Evolutionary conservation across 2,329 filamentous ascomycete species (phyloP), one percentile per base, ranked within the genome.

Genomic region (Fusarium ambrosium): DNA sequence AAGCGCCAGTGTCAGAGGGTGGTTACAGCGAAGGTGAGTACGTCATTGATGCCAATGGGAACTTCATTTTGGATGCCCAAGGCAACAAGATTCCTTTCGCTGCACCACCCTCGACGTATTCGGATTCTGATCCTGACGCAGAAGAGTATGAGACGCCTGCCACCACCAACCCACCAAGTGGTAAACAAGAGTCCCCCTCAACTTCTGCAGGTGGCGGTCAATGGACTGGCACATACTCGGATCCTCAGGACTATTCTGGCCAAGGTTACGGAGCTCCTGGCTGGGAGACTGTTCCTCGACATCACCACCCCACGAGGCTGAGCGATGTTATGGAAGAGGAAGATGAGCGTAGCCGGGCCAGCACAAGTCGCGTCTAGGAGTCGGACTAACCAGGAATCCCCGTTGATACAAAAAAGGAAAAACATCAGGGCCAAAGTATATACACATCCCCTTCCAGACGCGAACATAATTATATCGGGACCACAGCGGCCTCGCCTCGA

Each of bases 241-340:
- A 80, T 53, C 76, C 81, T 11, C 84, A 89, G 20, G 92, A 95
- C 78, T 95, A 95, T 79, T 87, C 88, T 6, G 92, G 92, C 53
- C 85, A 90, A 53, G 91, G 89, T 24, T 94, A 92, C 82, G 91
- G 87, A 9, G 89, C 90, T 2, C 88, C 91, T 3, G 92, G 90
- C 18, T 97, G 94, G 94, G 94, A 97, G 73, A 85, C 86, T n/a
- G 86, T 94, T 72, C 92, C 92, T 27, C 89, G 92, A 66, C 95
- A 97, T 82, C 94, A 97, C 76, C 95, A 98, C 83, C 95, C 95
- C 0, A 97, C 95, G 10, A 87, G 95, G 66, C 86, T 98, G 72
- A 97, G 95, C 81, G 95, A 97, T 83, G 95, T 98, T 32, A 88
- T 97, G 34, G 93, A 95, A 80, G 95, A 95, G 80, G 93, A 97